phyloP scores from a whole-genome alignment of 257 asterid genomes.

The Linderniella brevidens region DNA sequence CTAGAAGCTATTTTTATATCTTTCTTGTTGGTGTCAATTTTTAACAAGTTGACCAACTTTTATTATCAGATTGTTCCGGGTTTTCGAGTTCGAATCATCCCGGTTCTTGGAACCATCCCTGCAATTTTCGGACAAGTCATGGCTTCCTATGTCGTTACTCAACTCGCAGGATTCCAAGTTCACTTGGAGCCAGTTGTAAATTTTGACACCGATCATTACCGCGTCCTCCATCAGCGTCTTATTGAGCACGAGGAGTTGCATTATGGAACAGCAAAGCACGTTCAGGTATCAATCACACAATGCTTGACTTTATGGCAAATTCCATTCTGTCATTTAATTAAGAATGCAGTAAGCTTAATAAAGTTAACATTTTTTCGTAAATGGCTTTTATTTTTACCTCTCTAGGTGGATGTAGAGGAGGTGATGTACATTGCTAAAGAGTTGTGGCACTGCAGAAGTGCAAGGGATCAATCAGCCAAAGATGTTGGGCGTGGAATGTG shows the following conservation, averaged over 20 bases:
- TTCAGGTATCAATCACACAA: conserved; percentile 35
- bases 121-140: conserved; percentile 95
- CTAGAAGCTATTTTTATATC: no score
- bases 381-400: conserved; percentile 1
- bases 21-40: no score
- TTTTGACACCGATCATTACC: conserved; percentile 68
- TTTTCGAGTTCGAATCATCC: conserved; percentile 91
- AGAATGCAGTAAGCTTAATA: no score
- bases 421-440: conserved; percentile 76
- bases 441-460: conserved; percentile 95
- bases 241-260: conserved; percentile 85
- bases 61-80: conserved; percentile 81
- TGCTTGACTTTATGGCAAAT: no score
- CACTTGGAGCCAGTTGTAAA: conserved; percentile 85
- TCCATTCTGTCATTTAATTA: no score
- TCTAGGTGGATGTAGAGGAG: conserved; percentile 87
- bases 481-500: conserved; percentile 97
- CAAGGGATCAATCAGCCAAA: conserved; percentile 58
- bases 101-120: conserved; percentile 92
- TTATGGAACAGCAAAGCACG: conserved; percentile 61
- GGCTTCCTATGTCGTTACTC: conserved; percentile 84
- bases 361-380: no score
- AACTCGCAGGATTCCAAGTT: conserved; percentile 64
- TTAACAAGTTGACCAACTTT: neutral
- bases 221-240: conserved; percentile 75